Conservation (phyloP, 495 filamentous ascomycete species). For the Bryoglossum gracile region DNA sequence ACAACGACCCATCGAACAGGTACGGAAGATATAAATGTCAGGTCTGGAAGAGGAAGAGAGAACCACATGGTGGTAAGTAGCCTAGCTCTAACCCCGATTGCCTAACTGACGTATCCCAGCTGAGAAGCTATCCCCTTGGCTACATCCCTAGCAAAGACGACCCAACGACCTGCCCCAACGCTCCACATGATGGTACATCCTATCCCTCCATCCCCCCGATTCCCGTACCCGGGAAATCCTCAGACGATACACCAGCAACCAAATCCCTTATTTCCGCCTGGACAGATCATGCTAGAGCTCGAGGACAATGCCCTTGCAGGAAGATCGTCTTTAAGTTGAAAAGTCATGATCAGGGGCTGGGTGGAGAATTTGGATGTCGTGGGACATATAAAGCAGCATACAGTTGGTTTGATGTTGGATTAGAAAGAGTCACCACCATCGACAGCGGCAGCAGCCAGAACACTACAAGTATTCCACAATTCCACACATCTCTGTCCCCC, state of each 20-base stretch:
- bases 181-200: not conserved
- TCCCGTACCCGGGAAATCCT: constrained; percentile 8
- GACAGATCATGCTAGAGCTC: constrained; percentile 4
- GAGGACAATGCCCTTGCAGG: constrained; percentile 38
- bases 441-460: not conserved
- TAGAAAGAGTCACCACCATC: constrained; percentile 35
- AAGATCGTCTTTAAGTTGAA: constrained; percentile 58
- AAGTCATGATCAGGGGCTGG: constrained; percentile 63
- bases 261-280: constrained; percentile 9
- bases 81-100: not conserved
- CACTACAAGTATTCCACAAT: not conserved
- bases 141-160: constrained; percentile 12
- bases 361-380: constrained; percentile 24
- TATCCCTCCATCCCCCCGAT: constrained; percentile 10
- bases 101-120: constrained; percentile 11
- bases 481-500: not conserved
- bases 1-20: constrained; percentile 25
- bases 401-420: constrained; percentile 66
- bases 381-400: constrained; percentile 50
- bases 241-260: not conserved
- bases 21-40: not conserved
- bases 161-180: not conserved
- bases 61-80: constrained; percentile 19
- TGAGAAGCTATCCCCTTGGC: constrained; percentile 21
- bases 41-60: not conserved